Percentiles rank a stretch among this genome's conserved stretches.
Conservation (phyloP, 2,329 filamentous ascomycete species). For the Apiospora sp. region DNA sequence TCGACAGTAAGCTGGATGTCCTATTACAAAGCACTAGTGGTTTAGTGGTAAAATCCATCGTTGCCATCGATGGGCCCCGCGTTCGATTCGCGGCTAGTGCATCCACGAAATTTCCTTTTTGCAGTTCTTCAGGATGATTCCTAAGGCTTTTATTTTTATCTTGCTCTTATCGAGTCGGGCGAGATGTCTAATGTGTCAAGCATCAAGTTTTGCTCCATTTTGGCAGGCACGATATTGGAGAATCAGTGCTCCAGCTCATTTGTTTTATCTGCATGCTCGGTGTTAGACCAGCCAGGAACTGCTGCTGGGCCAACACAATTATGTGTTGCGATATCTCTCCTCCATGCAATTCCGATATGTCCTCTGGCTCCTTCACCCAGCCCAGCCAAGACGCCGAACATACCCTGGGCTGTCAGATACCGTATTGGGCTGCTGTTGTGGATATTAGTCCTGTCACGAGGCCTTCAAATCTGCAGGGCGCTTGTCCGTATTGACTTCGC, state of each 20-base stretch:
- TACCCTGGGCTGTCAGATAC: background rate
- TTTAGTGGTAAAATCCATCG: constrained; percentile 63
- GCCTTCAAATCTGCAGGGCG: constrained; percentile 30
- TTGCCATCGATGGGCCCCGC: constrained; percentile 61
- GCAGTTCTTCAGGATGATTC: no score
- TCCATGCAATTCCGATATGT: background rate
- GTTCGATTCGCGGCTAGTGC: constrained; percentile 53
- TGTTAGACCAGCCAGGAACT: background rate
- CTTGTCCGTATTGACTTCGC: constrained; percentile 23
- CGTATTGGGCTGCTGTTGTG: background rate
- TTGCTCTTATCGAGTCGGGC: no score
- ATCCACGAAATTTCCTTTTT: background rate
- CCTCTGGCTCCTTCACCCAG: background rate
- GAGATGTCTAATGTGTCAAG: no score
- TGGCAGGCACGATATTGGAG: background rate
- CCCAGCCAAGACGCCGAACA: background rate
- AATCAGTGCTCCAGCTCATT: no score
- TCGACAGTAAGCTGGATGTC: no score
- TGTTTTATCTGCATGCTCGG: no score
- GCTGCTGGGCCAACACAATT: background rate
- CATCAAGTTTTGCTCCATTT: no score
- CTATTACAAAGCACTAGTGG: no score
- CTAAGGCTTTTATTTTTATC: no score
- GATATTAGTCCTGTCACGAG: constrained; percentile 29
- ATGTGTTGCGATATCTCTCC: background rate